Conservation (phyloP, 2,329 filamentous ascomycete genomes). For the Fusarium tricinctum region DNA sequence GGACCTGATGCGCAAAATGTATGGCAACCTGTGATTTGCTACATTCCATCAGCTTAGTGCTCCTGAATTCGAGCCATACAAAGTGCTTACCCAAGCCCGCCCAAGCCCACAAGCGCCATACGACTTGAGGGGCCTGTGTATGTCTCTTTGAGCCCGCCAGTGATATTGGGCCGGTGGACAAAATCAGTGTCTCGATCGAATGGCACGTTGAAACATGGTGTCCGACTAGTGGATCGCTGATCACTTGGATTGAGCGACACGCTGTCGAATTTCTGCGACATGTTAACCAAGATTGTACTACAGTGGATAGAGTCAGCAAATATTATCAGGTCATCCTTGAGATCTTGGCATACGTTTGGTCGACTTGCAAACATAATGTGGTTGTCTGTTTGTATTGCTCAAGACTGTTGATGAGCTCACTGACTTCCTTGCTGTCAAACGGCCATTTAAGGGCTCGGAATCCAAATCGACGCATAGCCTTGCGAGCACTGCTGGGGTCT, state of each 20-base stretch:
- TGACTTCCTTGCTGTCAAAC: neutral
- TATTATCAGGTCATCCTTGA: accelerated
- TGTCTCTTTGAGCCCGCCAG: conserved; percentile 42
- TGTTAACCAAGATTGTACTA: neutral
- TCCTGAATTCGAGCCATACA: neutral
- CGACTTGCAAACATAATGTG: neutral
- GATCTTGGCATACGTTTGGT: neutral
- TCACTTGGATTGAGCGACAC: neutral
- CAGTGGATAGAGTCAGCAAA: accelerated
- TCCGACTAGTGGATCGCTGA: accelerated
- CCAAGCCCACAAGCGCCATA: conserved; percentile 54
- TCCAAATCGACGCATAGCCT: neutral
- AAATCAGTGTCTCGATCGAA: conserved; percentile 53
- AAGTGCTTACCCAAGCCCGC: conserved; percentile 49
- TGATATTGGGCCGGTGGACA: conserved; percentile 48
- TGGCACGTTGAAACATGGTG: conserved; percentile 33
- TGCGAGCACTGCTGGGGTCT: neutral
- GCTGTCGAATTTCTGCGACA: neutral
- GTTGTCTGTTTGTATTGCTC: conserved; percentile 6
- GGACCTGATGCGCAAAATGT: conserved; percentile 53
- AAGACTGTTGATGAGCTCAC: neutral
- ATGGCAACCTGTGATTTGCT: conserved; percentile 53
- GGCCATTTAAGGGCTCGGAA: conserved; percentile 7
- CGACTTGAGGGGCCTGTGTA: conserved; percentile 36
- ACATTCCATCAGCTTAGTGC: neutral